Evolutionary conservation across 805 yeast species (phyloP).

Genomic region (Saccharomycopsis malanga): DNA sequence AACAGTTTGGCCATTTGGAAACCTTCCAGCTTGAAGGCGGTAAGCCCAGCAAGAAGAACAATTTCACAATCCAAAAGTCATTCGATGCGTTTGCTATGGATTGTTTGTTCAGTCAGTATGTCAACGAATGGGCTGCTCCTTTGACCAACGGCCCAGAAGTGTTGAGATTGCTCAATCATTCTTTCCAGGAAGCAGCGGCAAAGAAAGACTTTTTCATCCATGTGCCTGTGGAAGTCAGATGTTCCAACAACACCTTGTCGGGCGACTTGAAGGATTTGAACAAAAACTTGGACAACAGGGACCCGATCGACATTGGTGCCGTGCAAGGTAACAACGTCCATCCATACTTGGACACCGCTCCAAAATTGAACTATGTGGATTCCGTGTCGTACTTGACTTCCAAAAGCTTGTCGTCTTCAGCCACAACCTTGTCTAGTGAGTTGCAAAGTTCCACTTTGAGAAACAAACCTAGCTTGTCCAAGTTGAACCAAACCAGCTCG

Average conservation of each 20-base stretch:
- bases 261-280: conserved; percentile 28
- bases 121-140: conserved; percentile 97
- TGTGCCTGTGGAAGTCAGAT: conserved; percentile 92
- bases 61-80: conserved; percentile 60
- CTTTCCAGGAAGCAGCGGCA: conserved; percentile 52
- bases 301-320: conserved; percentile 51
- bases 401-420: background rate
- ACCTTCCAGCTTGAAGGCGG: conserved; percentile 44
- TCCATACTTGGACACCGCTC: conserved; percentile 78
- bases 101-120: conserved; percentile 88
- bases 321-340: conserved; percentile 77
- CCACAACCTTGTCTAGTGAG: background rate
- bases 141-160: conserved; percentile 68
- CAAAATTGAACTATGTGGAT: conserved; percentile 36
- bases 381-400: conserved; percentile 1
- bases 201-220: conserved; percentile 73
- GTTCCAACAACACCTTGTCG: conserved; percentile 71
- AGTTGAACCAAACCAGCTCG: background rate
- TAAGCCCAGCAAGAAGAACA: conserved; percentile 30
- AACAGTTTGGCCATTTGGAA: conserved; percentile 75
- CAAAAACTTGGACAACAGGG: conserved; percentile 23
- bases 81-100: conserved; percentile 92
- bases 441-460: background rate
- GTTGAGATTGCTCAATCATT: conserved; percentile 53
- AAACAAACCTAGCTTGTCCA: background rate